A percentile compares a stretch with the other conserved stretches of the same genome.
phyloP scores from a whole-genome alignment of 1,139 yeast genomes.

The Yamadazyma epiphylla region DNA sequence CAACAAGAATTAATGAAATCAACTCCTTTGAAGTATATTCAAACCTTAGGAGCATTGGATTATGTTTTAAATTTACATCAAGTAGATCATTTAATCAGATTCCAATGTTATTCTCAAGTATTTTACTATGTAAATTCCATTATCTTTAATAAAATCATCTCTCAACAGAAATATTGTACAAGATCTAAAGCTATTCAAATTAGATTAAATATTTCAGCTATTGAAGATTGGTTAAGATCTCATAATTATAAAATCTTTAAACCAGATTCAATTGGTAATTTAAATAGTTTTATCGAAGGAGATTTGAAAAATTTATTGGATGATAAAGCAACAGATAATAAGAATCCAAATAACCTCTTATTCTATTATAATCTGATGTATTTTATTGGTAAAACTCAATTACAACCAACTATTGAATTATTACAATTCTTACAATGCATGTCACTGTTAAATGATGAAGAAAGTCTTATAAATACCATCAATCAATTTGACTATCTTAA shows the following conservation, averaged over 20 bases:
- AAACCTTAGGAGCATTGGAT: slow-evolving; percentile 82
- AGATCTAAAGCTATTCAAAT: slow-evolving; percentile 88
- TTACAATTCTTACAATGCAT: slow-evolving; percentile 90
- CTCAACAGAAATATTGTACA: slow-evolving; percentile 64
- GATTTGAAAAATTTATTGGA: slow-evolving; percentile 21
- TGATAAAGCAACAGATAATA: slow-evolving; percentile 14
- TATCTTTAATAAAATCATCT: slow-evolving; percentile 69
- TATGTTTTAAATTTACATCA: slow-evolving; percentile 81
- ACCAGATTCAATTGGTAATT: slow-evolving; percentile 31
- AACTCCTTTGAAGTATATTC: slow-evolving; percentile 81
- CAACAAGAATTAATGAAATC: slow-evolving; percentile 65
- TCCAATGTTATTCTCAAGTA: slow-evolving; percentile 75
- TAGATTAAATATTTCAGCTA: slow-evolving; percentile 74
- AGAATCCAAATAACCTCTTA: slow-evolving; percentile 28
- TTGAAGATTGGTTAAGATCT: slow-evolving; percentile 91
- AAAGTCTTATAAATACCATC: slow-evolving; percentile 53
- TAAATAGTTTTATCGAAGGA: slow-evolving; percentile 20
- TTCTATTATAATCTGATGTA: slow-evolving; percentile 57
- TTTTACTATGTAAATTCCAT: slow-evolving; percentile 73
- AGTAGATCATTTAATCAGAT: slow-evolving; percentile 69
- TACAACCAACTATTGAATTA: slow-evolving; percentile 73
- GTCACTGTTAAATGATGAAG: slow-evolving; percentile 56
- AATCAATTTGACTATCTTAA: slow-evolving; percentile 58
- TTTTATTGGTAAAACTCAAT: slow-evolving; percentile 59
- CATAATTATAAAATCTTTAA: slow-evolving; percentile 61